A percentile compares a stretch with the other conserved stretches of the same genome.
Conservation (phyloP, 768 basidiomycete species). For the Chiua virens region DNA sequence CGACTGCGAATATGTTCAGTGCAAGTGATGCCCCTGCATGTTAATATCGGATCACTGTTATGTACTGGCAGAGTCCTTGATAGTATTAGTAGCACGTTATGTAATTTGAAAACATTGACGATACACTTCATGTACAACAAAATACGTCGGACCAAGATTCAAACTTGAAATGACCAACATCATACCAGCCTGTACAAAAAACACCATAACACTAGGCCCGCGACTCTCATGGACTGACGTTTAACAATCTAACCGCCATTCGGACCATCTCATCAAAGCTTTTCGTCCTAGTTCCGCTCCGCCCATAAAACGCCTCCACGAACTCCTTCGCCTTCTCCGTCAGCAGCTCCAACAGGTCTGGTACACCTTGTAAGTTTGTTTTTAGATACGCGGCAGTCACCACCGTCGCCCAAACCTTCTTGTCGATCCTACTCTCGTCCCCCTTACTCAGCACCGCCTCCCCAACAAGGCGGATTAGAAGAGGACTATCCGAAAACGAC, state of each 20-base stretch:
- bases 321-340: constrained; percentile 43
- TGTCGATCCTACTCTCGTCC: constrained; percentile 31
- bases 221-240: no score
- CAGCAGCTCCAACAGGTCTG: constrained; percentile 44
- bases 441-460: constrained; percentile 31
- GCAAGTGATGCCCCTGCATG: no score
- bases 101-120: no score
- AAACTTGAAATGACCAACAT: no score
- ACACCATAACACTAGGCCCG: no score
- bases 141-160: no score
- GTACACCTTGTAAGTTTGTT: constrained; percentile 34
- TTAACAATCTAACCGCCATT: constrained; percentile 8
- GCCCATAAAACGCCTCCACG: constrained; percentile 19
- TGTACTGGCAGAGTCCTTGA: no score
- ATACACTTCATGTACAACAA: no score
- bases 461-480: constrained; percentile 39
- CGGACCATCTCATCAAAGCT: constrained; percentile 23
- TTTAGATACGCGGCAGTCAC: constrained; percentile 47
- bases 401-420: constrained; percentile 48
- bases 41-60: no score
- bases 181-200: no score
- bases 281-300: background rate
- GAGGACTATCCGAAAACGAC: constrained; percentile 39
- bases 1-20: no score
- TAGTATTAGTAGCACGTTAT: no score